Evolutionary conservation across 2,329 filamentous ascomycete genomes (phyloP).

Genomic region (Lasiodiplodia sp.): DNA sequence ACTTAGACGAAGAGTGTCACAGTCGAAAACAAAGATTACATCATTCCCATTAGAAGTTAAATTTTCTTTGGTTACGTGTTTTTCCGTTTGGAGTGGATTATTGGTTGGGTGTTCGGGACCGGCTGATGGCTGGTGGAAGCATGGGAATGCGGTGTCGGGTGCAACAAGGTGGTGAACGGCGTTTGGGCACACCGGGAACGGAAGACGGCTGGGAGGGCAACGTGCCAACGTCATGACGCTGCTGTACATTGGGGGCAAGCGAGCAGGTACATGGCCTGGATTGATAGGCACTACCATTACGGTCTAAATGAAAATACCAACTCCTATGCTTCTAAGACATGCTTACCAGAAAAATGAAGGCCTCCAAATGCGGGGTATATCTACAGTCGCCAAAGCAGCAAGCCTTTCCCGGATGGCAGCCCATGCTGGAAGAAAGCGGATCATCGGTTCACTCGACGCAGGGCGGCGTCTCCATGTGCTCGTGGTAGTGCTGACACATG

Average conservation of each 20-base stretch:
- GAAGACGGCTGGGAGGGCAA: background rate
- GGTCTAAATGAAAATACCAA: background rate
- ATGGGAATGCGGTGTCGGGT: constrained; percentile 1
- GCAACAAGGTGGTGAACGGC: background rate
- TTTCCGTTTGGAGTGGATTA: background rate
- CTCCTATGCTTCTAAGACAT: background rate
- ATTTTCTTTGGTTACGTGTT: background rate
- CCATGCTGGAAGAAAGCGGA: background rate
- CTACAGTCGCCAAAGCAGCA: constrained; percentile 5
- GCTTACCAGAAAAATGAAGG: background rate
- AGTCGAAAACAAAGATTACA: constrained; percentile 60
- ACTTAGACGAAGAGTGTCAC: constrained; percentile 60
- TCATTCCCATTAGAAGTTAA: constrained; percentile 34
- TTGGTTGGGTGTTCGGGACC: constrained; percentile 7
- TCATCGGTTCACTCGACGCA: constrained; percentile 35
- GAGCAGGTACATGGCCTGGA: background rate
- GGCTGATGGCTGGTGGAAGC: background rate
- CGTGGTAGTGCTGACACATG: constrained; percentile 47
- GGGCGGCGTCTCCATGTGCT: constrained; percentile 46
- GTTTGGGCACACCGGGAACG: background rate
- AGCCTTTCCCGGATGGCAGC: background rate
- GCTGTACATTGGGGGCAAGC: background rate
- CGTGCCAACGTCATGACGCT: background rate
- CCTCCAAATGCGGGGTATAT: constrained; percentile 15
- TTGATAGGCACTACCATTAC: constrained; percentile 1